A percentile compares a stretch with the other conserved stretches of the same genome.
Conservation (phyloP, 1,284 basidiomycete species). For the Trichosporon sp. region DNA sequence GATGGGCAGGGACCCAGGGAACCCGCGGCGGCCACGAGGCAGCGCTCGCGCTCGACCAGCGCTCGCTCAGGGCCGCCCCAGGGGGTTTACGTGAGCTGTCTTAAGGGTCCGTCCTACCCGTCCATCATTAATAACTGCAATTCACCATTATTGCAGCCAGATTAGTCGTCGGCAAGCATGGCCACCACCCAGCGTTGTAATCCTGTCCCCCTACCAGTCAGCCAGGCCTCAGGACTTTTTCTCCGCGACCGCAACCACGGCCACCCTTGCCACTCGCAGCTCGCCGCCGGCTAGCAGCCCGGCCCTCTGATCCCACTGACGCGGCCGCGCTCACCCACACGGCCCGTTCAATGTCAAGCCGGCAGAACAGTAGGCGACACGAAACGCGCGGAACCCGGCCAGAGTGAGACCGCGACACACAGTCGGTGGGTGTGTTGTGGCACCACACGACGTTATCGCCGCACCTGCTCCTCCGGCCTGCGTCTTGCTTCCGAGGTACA, state of each 20-base stretch:
- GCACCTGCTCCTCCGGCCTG: no score
- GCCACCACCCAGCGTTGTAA: background rate
- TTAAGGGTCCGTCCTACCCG: background rate
- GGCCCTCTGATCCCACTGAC: background rate
- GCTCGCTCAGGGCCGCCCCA: background rate
- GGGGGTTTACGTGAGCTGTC: constrained; percentile 2
- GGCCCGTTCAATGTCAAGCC: background rate
- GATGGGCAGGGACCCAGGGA: background rate
- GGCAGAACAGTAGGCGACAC: background rate
- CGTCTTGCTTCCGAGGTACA: no score
- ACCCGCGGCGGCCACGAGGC: constrained; percentile 1
- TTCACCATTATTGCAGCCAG: background rate
- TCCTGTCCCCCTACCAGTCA: background rate
- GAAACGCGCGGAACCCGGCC: background rate
- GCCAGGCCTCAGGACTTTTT: background rate
- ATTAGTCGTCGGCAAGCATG: background rate
- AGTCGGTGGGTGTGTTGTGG: background rate
- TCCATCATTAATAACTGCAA: background rate
- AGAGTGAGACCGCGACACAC: background rate
- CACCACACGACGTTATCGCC: background rate
- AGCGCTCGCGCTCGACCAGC: background rate
- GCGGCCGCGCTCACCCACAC: background rate
- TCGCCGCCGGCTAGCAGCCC: background rate
- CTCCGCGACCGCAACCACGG: background rate
- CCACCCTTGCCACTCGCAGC: background rate